Evolutionary conservation across 345 rosid genomes (phyloP), one percentile per base, ranked within the genome.

Genomic region (Acer saccharum): DNA sequence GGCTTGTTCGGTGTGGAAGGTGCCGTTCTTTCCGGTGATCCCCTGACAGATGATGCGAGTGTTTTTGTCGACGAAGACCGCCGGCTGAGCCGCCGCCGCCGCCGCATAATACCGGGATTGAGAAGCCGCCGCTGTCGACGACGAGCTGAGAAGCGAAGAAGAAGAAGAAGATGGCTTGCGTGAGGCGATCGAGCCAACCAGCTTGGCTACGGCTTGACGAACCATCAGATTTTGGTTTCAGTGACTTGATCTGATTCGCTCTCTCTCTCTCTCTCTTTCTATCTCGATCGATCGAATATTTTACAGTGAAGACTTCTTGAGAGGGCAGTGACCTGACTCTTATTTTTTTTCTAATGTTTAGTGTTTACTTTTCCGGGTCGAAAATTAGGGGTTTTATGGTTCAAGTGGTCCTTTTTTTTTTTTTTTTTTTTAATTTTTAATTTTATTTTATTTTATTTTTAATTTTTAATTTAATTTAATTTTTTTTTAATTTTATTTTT

Each of bases 1-100:
- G 85, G 98, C 99, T 82, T 93, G 98, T 60, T 94, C 98, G 54
- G 99, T 91, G 88, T 94, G 98, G 80, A 94, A 94, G 32, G 97
- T 94, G 7, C 97, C 98, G 72, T 91, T 94, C 81, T 91, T 94
- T 1, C 99, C 98, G 25, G 98, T 97, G 84, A 97, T 92, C 10
- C 99, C 99, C 80, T 97, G 99, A 80, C 98, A 97, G 18, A 96
- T 88, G 60, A 96, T 89, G 52, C 99, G 88, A 0, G 94, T 93
- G 82, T 86, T 97, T 79, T 97, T 91, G 88, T 94, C 98, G 0
- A 93, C 97, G 83, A 96, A 96, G 2, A 93, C 99, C 0, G 98
- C 90, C n/a, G 98, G 93, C 54, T 84, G 88, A 48, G 88, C 81
- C 3, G 80, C 75, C 35, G 92, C 85, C 77, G 89, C 86, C 21